Percentiles rank a stretch among this genome's conserved stretches.
phyloP scores from a whole-genome alignment of 441 rosid genomes.

The Gossypium aridum region DNA sequence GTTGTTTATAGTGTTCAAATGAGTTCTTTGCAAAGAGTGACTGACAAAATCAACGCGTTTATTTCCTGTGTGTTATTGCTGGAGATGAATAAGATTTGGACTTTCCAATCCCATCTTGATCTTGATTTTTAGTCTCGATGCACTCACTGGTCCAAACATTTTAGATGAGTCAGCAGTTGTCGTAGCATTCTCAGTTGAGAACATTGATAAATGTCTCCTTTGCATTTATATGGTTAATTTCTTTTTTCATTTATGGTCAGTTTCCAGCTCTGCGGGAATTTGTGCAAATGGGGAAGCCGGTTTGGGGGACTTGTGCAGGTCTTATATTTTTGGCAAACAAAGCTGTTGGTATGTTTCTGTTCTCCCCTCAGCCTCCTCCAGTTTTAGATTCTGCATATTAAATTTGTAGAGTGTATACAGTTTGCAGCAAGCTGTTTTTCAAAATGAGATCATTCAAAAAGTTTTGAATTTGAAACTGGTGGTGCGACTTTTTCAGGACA shows the following conservation, averaged over 20 bases:
- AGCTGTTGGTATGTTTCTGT: slow-evolving; percentile 56
- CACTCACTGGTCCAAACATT: background rate
- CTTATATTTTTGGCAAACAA: slow-evolving; percentile 87
- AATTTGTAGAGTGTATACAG: background rate
- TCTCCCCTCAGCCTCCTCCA: background rate
- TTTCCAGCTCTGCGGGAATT: slow-evolving; percentile 84
- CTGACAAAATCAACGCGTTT: background rate
- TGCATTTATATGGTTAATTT: background rate
- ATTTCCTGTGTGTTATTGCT: background rate
- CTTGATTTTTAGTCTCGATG: background rate
- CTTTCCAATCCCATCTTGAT: background rate
- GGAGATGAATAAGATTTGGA: too few species aligned
- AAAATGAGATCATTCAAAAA: background rate
- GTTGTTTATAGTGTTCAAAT: background rate
- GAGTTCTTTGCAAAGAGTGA: background rate
- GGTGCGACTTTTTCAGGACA: slow-evolving; percentile 49
- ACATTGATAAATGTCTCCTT: background rate
- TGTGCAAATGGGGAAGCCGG: slow-evolving; percentile 82
- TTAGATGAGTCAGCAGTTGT: background rate
- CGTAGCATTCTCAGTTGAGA: background rate
- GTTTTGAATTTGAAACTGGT: background rate
- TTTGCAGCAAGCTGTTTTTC: slow-evolving; percentile 1
- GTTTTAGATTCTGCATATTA: background rate
- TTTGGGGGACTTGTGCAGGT: slow-evolving; percentile 98
- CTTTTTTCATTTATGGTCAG: slow-evolving; percentile 29